A percentile compares a stretch with the other conserved stretches of the same genome.
phyloP scores from a whole-genome alignment of 208 protist species.

The Trypanosoma lewisi region DNA sequence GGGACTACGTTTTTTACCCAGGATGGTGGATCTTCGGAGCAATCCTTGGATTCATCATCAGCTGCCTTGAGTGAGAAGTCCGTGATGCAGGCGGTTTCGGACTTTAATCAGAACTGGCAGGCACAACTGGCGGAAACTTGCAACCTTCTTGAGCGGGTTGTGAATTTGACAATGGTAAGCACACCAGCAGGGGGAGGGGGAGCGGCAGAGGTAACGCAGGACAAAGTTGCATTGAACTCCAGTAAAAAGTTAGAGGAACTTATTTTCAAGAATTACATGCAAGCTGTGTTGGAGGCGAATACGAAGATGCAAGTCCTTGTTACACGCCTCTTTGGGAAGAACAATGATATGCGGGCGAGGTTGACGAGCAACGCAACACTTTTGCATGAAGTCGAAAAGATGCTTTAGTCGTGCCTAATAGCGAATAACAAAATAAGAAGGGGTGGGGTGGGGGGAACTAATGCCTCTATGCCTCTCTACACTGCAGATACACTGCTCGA shows the following conservation, averaged over 20 bases:
- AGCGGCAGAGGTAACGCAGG: conserved; percentile 17
- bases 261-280: conserved; percentile 29
- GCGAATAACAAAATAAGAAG: too few species aligned
- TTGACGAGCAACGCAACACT: conserved; percentile 54
- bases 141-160: conserved; percentile 17
- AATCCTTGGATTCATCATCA: conserved; percentile 14
- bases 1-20: conserved; percentile 51
- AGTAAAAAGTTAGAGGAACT: conserved; percentile 29
- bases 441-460: too few species aligned
- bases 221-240: background rate
- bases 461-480: background rate
- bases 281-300: conserved; percentile 45
- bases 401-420: conserved; percentile 24
- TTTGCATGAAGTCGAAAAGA: conserved; percentile 41
- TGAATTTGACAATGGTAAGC: conserved; percentile 24
- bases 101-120: conserved; percentile 43
- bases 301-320: conserved; percentile 36
- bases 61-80: conserved; percentile 22
- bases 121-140: conserved; percentile 14
- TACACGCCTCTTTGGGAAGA: conserved; percentile 35
- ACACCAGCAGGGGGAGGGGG: too few species aligned
- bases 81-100: conserved; percentile 29
- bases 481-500: too few species aligned
- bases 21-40: background rate
- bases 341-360: conserved; percentile 51